Percentiles rank a stretch among this genome's conserved stretches.
phyloP scores from a whole-genome alignment of 2,329 filamentous ascomycete genomes.

The Grosmannia penicillata region DNA sequence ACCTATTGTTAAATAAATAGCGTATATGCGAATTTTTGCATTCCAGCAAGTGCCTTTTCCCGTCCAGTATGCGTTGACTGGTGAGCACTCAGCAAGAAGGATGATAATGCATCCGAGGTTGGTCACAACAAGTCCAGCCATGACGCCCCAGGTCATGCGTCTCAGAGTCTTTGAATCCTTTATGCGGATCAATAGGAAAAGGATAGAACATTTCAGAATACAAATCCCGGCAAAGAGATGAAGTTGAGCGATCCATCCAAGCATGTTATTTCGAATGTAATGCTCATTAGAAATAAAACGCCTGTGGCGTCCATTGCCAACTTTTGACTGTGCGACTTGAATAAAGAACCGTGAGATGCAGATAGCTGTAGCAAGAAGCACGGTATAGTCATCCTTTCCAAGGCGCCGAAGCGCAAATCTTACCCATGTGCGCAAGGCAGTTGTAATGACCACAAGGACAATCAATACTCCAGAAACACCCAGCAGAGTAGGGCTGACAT shows the following conservation, averaged over 20 bases:
- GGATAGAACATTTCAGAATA: constrained; percentile 26
- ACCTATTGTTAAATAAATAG: constrained; percentile 19
- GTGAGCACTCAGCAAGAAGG: constrained; percentile 18
- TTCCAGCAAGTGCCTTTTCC: constrained; percentile 17
- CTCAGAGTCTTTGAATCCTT: constrained; percentile 19
- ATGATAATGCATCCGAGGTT: constrained; percentile 18
- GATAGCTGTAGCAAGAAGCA: constrained; percentile 16
- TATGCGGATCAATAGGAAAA: constrained; percentile 25
- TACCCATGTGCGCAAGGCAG: constrained; percentile 17
- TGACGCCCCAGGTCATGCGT: constrained; percentile 17
- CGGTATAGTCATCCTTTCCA: constrained; percentile 24
- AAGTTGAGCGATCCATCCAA: constrained; percentile 17
- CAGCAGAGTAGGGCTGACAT: constrained; percentile 18
- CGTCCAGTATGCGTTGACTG: constrained; percentile 18
- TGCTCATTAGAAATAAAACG: constrained; percentile 18
- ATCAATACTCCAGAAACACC: constrained; percentile 19
- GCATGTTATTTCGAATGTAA: constrained; percentile 11
- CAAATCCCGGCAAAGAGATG: constrained; percentile 24
- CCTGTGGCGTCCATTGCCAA: constrained; percentile 24
- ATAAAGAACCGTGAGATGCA: constrained; percentile 17
- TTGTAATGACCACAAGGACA: constrained; percentile 17
- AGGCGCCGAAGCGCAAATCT: constrained; percentile 15
- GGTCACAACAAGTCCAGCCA: constrained; percentile 17
- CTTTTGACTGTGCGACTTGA: constrained; percentile 17
- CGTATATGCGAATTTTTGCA: constrained; percentile 17